Evolutionary conservation across 2,329 filamentous ascomycete genomes (phyloP).

Genomic region (Fusarium domesticum): DNA sequence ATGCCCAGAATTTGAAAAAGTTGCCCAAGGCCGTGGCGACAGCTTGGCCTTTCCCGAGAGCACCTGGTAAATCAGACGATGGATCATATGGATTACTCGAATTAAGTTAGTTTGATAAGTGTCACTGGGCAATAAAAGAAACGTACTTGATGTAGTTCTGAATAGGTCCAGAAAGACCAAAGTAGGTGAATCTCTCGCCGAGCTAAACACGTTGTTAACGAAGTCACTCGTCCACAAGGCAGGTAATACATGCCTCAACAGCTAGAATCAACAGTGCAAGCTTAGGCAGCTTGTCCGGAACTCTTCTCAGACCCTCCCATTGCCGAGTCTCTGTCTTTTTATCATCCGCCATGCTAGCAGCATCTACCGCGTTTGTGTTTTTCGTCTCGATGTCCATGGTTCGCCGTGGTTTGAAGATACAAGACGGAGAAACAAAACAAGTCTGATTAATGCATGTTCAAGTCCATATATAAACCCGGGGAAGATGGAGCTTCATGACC

Average conservation of each 20-base stretch:
- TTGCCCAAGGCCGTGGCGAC: slow-evolving; percentile 21
- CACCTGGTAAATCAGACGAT: slow-evolving; percentile 12
- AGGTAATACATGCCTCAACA: slow-evolving; percentile 18
- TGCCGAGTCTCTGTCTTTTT: slow-evolving; percentile 3
- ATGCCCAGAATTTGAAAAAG: slow-evolving; percentile 30
- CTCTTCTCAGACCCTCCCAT: slow-evolving; percentile 19
- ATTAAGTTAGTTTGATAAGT: too few species aligned
- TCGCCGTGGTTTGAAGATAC: too few species aligned
- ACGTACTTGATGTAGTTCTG: slow-evolving; percentile 33
- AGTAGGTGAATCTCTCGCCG: slow-evolving; percentile 32
- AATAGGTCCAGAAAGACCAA: slow-evolving; percentile 31
- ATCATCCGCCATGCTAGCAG: slow-evolving; percentile 2
- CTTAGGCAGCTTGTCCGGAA: slow-evolving; percentile 29
- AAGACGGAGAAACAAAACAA: too few species aligned
- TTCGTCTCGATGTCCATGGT: slow-evolving; percentile 11
- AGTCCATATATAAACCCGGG: slow-evolving; percentile 6
- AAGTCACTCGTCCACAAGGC: neutral
- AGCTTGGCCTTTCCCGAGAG: slow-evolving; percentile 22
- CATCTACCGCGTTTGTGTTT: neutral
- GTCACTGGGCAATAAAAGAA: neutral
- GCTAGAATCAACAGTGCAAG: slow-evolving; percentile 28
- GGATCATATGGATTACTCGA: slow-evolving; percentile 23
- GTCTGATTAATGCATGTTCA: neutral
- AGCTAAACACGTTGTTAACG: slow-evolving; percentile 14
- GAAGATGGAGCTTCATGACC: slow-evolving; percentile 2